Evolutionary conservation across 2,329 filamentous ascomycete species (phyloP), one percentile per base, ranked within the genome.

Genomic region (Fusarium duplospermum): DNA sequence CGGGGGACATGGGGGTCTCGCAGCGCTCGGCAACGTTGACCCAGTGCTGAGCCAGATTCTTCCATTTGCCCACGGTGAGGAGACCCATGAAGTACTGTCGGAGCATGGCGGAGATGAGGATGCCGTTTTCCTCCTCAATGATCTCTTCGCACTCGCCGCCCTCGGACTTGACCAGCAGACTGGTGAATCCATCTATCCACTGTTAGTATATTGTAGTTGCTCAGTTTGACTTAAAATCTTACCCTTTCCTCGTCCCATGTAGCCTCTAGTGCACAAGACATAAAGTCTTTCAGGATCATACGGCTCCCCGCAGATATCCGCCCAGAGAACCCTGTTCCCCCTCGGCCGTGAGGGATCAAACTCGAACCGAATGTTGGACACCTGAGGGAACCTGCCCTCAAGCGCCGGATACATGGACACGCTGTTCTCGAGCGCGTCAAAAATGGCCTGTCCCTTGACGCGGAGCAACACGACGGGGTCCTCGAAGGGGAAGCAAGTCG

Each of bases 1-100:
- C 54, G 14, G 83, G 83, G 47, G 87, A 84, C 52, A 87, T 82
- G 60, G 84, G 87, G 64, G 83, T 82, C 75, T 91, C 87, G 54
- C 94, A 85, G 24, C 87, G 87, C 29, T 89, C 85, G 36, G 93
- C 91, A 3, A 96, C 90, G 13, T 83, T 81, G 27, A 85, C 83
- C 92, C 94, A 97, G 80, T 94, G 91, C 1, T 88, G 85, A 16
- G 92, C 89, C 85, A 93, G 93, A 67, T 91, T 87, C 69, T 89
- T 91, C 95, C 95, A 98, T 77, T 90, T 90, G 20, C 94, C 93
- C 29, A 97, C 84, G 1, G 95, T 92, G 65, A 94, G 93, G 50
- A 97, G 87, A 8, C 92, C 93, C 88, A 97, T 93, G 83, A 98
- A 98, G 82, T 97, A 98, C 80, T 98, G 95, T 14, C 95, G 90